Base-by-base conservation (phyloP, 2,329 filamentous ascomycete species). In the Laburnicola sp. region DNA sequence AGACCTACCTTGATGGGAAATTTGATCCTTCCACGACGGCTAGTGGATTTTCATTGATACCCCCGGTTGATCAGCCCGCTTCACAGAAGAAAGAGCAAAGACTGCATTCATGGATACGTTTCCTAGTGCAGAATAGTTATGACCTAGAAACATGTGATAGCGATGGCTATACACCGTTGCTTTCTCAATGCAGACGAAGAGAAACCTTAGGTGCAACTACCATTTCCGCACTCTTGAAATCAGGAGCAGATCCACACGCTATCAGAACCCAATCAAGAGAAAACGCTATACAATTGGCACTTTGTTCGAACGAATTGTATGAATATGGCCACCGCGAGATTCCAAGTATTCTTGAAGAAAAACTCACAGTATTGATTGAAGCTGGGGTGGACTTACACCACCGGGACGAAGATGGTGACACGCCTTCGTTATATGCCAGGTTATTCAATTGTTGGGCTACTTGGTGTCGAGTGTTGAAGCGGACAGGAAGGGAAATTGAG, bases 301-400 rank as follows among this genome's bases (percentile, higher is more conserved):
- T n/a, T n/a, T n/a, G n/a, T n/a, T n/a, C n/a, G n/a, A n/a, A n/a
- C n/a, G n/a, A n/a, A n/a, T n/a, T n/a, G n/a, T n/a, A n/a, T n/a
- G n/a, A n/a, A n/a, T n/a, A n/a, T n/a, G n/a, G n/a, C n/a, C n/a
- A n/a, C n/a, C n/a, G n/a, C n/a, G n/a, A n/a, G n/a, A n/a, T n/a
- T n/a, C n/a, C n/a, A n/a, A n/a, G n/a, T n/a, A 37, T 11, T 10
- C 28, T 49, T 21, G 38, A 49, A 49, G 38, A 49, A 36, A 49
- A 37, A 31, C 31, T 49, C 28, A 43, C 36, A 7, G 4, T 44
- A 10, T 25, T 49, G 27, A 49, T 49, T 16, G 30, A 42, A 37
- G 32, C 38, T 7, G 46, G 46, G 4, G 38, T 28, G 6, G 39
- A 49, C 30, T 4, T 49, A 26, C 26, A 49, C 28, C 46, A 43